Conservation (phyloP, 2,329 filamentous ascomycete species). For the Lachnellula willkommii region DNA sequence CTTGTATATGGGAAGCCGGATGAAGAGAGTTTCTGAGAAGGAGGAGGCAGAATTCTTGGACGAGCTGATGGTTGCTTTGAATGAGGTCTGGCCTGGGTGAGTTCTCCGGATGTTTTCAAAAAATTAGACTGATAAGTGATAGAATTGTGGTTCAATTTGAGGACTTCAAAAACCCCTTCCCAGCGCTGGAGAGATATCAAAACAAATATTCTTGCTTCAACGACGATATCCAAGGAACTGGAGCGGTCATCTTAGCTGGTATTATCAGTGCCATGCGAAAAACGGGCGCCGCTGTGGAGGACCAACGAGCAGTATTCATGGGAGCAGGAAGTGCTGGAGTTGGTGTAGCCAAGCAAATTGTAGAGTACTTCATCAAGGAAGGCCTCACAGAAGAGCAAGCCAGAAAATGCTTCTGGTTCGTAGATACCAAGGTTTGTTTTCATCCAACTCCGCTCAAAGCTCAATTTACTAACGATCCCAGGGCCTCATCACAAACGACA, state of each 20-base stretch:
- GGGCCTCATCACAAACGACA: constrained; percentile 64
- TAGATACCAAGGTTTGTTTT: constrained; percentile 48
- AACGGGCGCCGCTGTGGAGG: constrained; percentile 56
- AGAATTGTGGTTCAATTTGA: constrained; percentile 58
- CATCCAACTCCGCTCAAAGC: not conserved
- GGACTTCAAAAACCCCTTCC: constrained; percentile 59
- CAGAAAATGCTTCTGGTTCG: constrained; percentile 65
- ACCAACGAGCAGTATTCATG: constrained; percentile 69
- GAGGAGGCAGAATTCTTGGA: constrained; percentile 73
- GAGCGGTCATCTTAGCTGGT: constrained; percentile 77
- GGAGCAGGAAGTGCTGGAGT: constrained; percentile 77
- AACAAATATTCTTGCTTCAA: constrained; percentile 80
- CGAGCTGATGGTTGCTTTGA: constrained; percentile 62
- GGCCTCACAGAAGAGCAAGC: constrained; percentile 66
- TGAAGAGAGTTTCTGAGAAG: constrained; percentile 61
- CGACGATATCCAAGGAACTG: constrained; percentile 84
- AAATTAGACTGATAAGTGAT: constrained; percentile 52
- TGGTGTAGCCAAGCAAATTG: constrained; percentile 80
- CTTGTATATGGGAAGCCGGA: constrained; percentile 69
- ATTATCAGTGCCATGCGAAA: constrained; percentile 71
- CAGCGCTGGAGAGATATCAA: constrained; percentile 65
- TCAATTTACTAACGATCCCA: constrained; percentile 31
- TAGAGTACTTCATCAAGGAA: constrained; percentile 64
- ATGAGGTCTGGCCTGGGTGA: constrained; percentile 67
- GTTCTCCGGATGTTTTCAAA: constrained; percentile 87